Evolutionary conservation across 2,329 filamentous ascomycete species (phyloP), one percentile per base, ranked within the genome.

Genomic region (Coleophoma crateriformis): DNA sequence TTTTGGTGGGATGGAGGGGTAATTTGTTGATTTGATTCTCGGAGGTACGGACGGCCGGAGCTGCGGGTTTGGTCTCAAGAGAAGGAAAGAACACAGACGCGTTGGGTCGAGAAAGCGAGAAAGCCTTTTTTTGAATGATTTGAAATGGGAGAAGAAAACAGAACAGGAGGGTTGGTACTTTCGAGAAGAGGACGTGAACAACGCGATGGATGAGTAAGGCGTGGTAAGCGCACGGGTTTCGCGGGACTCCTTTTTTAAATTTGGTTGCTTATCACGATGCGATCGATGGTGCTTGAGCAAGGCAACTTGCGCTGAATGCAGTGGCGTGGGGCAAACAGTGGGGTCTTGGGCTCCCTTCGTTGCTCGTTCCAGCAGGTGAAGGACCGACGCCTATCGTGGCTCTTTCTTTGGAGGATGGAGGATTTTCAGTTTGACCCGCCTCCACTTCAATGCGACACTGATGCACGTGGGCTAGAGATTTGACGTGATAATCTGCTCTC

Each of bases 181-280:
- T 27, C 27, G 27, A 27, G 27, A 27, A 27, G 27, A 7, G 27
- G 3, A 27, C 7, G 2, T 27, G 8, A 27, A 27, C 6, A 27
- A 27, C 8, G 27, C 27, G 27, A 27, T 7, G 27, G 27, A 27
- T 27, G 27, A 27, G 27, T 27, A 27, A 27, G 27, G 27, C 27
- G 27, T 27, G 27, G 5, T 27, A 27, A 27, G 27, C 27, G 27
- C 27, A 27, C 27, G 27, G 27, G 27, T 27, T 27, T 27, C 27
- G 27, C 27, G 27, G 27, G 27, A 27, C 27, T 27, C 27, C 27
- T 27, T 27, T 27, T 27, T 27, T 27, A 3, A 27, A 27, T 7
- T 27, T 27, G 19, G 40, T 20, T 45, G 34, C 41, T 15, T 35
- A 14, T 44, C 27, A 47, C 45, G 44, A 46, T 49, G 45, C 44